Evolutionary conservation across 1,284 basidiomycete species (phyloP).

Genomic region (Trametes pubescens): DNA sequence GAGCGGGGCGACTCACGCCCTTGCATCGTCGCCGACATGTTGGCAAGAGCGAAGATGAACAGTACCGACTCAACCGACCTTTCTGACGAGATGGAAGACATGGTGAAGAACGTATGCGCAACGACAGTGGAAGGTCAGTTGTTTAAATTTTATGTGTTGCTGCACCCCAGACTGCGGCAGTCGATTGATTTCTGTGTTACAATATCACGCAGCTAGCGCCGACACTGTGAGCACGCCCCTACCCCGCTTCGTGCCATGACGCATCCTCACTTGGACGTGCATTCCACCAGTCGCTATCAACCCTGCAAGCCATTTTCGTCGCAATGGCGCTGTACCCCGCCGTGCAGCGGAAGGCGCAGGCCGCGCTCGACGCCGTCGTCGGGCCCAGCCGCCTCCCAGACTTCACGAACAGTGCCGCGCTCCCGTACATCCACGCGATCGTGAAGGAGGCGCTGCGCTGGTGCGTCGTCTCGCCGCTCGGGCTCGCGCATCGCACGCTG

Average conservation of each 20-base stretch:
- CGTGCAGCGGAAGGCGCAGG: slow-evolving; percentile 39
- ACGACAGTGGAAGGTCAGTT: slow-evolving; percentile 19
- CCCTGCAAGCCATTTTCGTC: slow-evolving; percentile 30
- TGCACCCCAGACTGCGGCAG: no score
- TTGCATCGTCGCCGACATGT: neutral
- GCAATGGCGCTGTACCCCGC: slow-evolving; percentile 40
- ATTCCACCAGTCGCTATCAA: neutral
- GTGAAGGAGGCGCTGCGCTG: slow-evolving; percentile 40
- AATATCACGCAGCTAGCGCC: slow-evolving; percentile 15
- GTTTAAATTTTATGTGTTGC: no score
- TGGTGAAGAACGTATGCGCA: slow-evolving; percentile 3
- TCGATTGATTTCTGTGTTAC: no score
- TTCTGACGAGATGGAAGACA: neutral
- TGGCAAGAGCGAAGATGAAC: neutral
- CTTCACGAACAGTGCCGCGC: slow-evolving; percentile 31
- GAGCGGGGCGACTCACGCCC: neutral
- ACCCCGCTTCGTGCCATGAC: neutral
- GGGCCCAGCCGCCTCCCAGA: slow-evolving; percentile 38
- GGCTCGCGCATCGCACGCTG: slow-evolving; percentile 25
- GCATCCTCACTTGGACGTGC: neutral
- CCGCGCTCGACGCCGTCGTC: slow-evolving; percentile 39
- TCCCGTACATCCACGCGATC: slow-evolving; percentile 42
- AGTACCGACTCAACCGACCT: no score
- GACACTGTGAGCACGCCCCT: slow-evolving; percentile 26
- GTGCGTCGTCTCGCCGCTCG: slow-evolving; percentile 28